These are phyloP conservation scores for Botrytis cinerea DNA, from an alignment of 2,329 filamentous ascomycete genomes.

Conservation along the genomic window DNA sequence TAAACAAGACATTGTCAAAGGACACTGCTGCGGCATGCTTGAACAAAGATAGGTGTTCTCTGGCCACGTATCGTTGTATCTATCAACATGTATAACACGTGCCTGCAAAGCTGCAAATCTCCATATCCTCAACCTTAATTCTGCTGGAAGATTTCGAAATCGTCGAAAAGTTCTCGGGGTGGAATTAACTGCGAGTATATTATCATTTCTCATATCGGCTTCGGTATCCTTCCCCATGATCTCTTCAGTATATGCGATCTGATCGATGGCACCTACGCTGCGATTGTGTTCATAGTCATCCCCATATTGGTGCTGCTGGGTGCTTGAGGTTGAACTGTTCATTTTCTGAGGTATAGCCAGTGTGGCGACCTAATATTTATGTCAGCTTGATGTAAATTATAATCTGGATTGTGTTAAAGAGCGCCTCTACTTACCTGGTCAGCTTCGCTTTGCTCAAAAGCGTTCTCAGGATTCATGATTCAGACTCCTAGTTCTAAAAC, in stretches of 20 bases:
- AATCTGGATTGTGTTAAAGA: background rate
- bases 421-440: background rate
- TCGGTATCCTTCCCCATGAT: too few species aligned
- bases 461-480: background rate
- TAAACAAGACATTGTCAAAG: background rate
- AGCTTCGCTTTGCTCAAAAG: background rate
- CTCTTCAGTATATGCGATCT: background rate
- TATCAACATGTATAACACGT: background rate
- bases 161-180: background rate
- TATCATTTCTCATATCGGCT: too few species aligned
- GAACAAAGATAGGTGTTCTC: background rate
- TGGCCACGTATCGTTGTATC: background rate
- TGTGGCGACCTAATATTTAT: background rate
- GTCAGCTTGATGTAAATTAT: background rate
- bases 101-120: background rate
- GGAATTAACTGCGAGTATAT: background rate
- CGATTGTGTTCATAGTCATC: background rate
- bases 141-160: background rate
- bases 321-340: background rate
- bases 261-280: background rate
- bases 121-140: constrained; percentile 8
- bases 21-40: background rate
- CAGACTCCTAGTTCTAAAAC: background rate
- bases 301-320: background rate
- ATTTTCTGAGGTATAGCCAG: background rate